Evolutionary conservation across 306 rosid genomes (phyloP), one percentile per base, ranked within the genome.

Genomic region (Morella rubra): DNA sequence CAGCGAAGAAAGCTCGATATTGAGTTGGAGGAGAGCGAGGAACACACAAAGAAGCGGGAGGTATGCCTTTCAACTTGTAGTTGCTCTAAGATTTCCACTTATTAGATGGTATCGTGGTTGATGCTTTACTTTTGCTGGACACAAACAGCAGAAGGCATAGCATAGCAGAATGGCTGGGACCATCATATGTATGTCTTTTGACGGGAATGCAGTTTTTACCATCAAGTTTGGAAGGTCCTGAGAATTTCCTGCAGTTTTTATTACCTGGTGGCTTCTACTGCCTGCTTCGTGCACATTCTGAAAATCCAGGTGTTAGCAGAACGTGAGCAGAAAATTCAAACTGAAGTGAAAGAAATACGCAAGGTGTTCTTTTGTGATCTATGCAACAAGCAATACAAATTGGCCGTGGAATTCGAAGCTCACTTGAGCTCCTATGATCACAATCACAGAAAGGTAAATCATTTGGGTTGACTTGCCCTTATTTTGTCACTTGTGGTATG

Each of bases 251-350:
- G 95, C 98, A 92, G 98, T 94, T 94, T 94, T 92, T 94, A 94
- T 94, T 94, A 92, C 98, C 97, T 92, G 98, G 95, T 90, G 97
- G 98, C 97, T 90, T 93, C 97, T 91, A 85, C 96, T 90, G 97
- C 97, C 91, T 85, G 97, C 97, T 90, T 91, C 97, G 90, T 91
- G 96, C 98, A 84, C 94, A 81, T 91, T 94, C 85, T 93, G 93
- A 94, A 91, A 91, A 90, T 90, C 91, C 97, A 94, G 98, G 97
- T 91, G 67, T 78, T 94, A 89, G 98, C 98, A 76, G 98, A 90
- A 83, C 98, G 97, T 60, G 98, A 90, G 90, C 94, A 91, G 84
- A 94, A 89, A 85, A 94, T 94, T 85, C 97, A 94, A 85, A 90
- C 89, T 7, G 98, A 94, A 81, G 98, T 91, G 85, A 89, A 90